Evolutionary conservation across 1,284 basidiomycete species (phyloP).

Genomic region (Sanghuangporus baumii): DNA sequence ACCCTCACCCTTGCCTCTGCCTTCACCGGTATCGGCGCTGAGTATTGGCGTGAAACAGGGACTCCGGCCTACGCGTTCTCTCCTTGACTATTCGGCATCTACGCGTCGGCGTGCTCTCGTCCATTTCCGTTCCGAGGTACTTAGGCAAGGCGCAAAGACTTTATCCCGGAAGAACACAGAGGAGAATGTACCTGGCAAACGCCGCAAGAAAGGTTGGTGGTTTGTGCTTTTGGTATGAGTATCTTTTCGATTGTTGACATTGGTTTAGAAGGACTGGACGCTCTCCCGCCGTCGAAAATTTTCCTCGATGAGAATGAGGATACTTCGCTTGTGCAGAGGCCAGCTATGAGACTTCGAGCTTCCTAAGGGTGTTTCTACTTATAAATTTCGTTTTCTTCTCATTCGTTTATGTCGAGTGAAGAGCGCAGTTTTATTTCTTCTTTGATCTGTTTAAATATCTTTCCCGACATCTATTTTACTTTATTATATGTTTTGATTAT

Average conservation of each 20-base stretch:
- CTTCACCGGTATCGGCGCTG: background rate
- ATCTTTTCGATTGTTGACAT: background rate
- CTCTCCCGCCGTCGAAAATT: background rate
- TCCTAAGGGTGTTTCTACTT: background rate
- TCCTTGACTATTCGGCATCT: constrained; percentile 2
- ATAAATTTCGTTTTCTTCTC: background rate
- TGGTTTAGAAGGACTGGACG: background rate
- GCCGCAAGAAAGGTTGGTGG: background rate
- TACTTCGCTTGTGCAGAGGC: background rate
- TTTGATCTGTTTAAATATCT: background rate
- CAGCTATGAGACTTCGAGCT: background rate
- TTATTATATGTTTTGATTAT: background rate
- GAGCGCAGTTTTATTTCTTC: background rate
- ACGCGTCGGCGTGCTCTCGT: constrained; percentile 4
- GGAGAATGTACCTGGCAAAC: background rate
- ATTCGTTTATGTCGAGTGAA: background rate
- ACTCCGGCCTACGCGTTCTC: background rate
- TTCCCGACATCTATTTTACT: background rate
- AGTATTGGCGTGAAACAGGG: background rate
- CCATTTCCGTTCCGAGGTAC: background rate
- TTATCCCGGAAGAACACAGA: background rate
- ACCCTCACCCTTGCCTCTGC: background rate
- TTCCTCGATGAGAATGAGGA: background rate
- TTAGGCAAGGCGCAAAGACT: background rate
- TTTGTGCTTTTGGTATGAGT: background rate